Evolutionary conservation across 2,329 filamentous ascomycete species (phyloP), one percentile per base, ranked within the genome.

Genomic region (Aspergillus pseudoviridinutans): DNA sequence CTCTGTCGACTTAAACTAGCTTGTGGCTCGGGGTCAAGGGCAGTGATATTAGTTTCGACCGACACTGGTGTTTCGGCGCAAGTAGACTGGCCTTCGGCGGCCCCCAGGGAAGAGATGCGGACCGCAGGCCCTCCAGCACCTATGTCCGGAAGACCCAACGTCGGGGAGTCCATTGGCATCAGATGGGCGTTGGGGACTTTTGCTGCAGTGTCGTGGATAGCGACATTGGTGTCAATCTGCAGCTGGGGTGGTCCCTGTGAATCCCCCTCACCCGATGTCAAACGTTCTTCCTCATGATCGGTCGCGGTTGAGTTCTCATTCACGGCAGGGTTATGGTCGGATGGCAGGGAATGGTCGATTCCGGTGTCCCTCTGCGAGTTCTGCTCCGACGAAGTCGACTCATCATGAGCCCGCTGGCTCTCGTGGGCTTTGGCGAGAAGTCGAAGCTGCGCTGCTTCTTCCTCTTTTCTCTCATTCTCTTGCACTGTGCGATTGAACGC

Each of bases 401-500:
- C 75, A 59, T 64, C 59, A 56, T 60, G 76, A 64, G 82, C 78
- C 67, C 80, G 72, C 61, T 83, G 81, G 68, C 78, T 78, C 66
- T 74, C 81, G 60, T 79, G 77, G 62, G 65, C 66, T 64, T 66
- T 63, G 61, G 68, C 65, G 61, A 66, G 61, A 64, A 72, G 70
- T 67, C 72, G 69, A 60, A 79, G 82, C 60, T 85, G 82, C 24
- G 80, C 81, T 35, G 82, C 82, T 53, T 69, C 80, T 76, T 68
- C 80, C 58, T 83, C 86, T 68, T 90, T 87, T 61, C 73, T 66
- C 55, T 75, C 69, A 65, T 79, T 88, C 68, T 91, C 88, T 61
- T 88, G 84, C 50, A 94, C 86, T n/a, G 89, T 91, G 70, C 89
- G 90, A 65, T 86, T 92, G 72, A 95, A 93, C 14, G 91, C 91